Evolutionary conservation across 164 flowering plant genomes (phyloP), one percentile per base, ranked within the genome.

Genomic region (Liriodendron chinense): DNA sequence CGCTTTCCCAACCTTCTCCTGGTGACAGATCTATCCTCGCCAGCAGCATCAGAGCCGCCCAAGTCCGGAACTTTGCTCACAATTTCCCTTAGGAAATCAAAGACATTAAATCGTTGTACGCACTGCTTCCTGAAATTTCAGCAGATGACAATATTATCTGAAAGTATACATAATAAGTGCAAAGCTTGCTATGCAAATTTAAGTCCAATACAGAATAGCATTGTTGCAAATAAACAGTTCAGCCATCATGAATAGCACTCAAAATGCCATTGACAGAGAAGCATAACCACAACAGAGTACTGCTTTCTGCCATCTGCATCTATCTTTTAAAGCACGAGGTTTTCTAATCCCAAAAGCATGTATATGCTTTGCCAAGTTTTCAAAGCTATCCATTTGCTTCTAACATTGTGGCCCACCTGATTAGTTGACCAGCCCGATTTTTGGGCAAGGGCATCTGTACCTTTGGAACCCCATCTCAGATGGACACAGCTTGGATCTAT

Each of bases 51-150:
- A 65, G 97, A 86, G 76, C 89, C 86, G 74, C 96, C 89, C 82
- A 91, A 86, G 78, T 94, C 99, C 22, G 99, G 99, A 80, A 96
- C 99, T 81, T 89, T 90, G 83, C 89, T 88, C 69, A 96, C 99
- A 74, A 92, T 89, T 59, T 93, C 99, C 80, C 83, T 88, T 83
- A 96, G 89, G 80, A 96, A 96, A 82, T 96, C 99, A 82, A 90
- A 96, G 61, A 94, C 97, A 75, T 87, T 94, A 71, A 87, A 90
- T 80, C 92, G 91, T 24, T 96, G 95, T 18, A 96, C 97, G 82
- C 99, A 96, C 76, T 87, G 87, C 69, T 87, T 87, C 76, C 89
- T 87, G 87, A 63, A 78, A 75, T 22, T 68, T 25, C 64, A 72
- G 70, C 43, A 22, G 70, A 66, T 2, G 34, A 62, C 16, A 49